phyloP scores from a whole-genome alignment of 345 rosid species.

The Citrus medica region DNA sequence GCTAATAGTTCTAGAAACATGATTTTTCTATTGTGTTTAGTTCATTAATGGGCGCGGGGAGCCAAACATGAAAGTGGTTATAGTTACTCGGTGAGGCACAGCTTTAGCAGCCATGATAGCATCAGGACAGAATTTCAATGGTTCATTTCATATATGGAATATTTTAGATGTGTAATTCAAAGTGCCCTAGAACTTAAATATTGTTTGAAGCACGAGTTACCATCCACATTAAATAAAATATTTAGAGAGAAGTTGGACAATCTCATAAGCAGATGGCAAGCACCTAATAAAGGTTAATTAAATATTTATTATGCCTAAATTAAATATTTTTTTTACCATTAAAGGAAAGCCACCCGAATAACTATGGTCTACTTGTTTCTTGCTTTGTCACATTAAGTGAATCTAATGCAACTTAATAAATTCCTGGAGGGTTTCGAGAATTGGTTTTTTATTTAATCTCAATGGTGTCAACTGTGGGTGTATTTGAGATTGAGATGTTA shows the following conservation, averaged over 20 bases:
- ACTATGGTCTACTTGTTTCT: background rate
- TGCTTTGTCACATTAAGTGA: background rate
- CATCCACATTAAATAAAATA: background rate
- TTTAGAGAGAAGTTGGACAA: background rate
- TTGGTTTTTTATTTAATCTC: too few species aligned
- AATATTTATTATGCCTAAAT: too few species aligned
- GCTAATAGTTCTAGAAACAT: background rate
- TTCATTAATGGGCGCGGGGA: background rate
- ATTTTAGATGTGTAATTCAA: background rate
- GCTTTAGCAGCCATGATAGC: background rate
- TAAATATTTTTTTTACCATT: too few species aligned
- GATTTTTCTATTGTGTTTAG: background rate
- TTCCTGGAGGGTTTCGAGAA: background rate
- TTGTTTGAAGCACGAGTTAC: too few species aligned
- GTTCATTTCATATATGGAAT: background rate
- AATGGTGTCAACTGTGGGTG: background rate
- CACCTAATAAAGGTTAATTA: background rate
- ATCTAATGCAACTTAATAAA: background rate
- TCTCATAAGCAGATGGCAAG: background rate
- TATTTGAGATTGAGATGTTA: fast-evolving
- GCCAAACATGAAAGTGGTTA: background rate
- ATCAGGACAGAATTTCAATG: background rate
- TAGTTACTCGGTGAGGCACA: background rate
- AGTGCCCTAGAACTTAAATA: background rate
- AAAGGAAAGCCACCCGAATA: background rate